Evolutionary conservation across 352 stramenopile genomes (phyloP), one percentile per base, ranked within the genome.

Genomic region (Globisporangium sylvaticum): DNA sequence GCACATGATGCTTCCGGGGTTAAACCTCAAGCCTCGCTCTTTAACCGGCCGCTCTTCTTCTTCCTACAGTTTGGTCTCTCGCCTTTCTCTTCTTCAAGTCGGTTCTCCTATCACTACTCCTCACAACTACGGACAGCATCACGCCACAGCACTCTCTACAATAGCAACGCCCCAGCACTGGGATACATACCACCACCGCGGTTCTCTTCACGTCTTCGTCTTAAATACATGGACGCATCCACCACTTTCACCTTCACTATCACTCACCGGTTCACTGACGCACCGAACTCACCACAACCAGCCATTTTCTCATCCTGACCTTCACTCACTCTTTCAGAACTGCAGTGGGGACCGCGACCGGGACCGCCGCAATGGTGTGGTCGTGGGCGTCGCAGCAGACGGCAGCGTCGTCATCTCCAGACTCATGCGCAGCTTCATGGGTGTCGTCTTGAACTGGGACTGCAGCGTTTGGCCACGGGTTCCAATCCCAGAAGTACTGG

Each of bases 151-250:
- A 15, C 34, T 42, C 12, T 44, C 14, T 46, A 46, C 37, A 20
- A 46, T 42, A 18, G 37, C 37, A 46, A 7, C 7, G 12, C 32
- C 1, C 32, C 5, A 1, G 5, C 32, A n/a, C 32, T 37, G 29
- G 29, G 29, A 32, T 32, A 20, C 14, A 18, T 46, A 20, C 37
- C 14, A 37, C 6, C 32, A 9, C 32, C 32, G 10, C 4, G 32
- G 14, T 20, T 4, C 4, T 46, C 14, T n/a, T 46, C 37, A 20
- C 2, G 34, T 18, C 42, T 44, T 25, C 29, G 15, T 37, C 31
- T 68, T 69, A 69, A 69, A 69, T 69, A 69, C 64, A 63, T 42
- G 29, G 53, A 63, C 27, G 18, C 48, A 58, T 50, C 60, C 50
- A 29, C 24, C 27, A 58, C 27, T 20, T 34, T 27, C 56, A 50